A percentile compares a stretch with the other conserved stretches of the same genome.
Evolutionary conservation across 441 rosid species (phyloP).

Genomic region (Aleurites moluccanus): DNA sequence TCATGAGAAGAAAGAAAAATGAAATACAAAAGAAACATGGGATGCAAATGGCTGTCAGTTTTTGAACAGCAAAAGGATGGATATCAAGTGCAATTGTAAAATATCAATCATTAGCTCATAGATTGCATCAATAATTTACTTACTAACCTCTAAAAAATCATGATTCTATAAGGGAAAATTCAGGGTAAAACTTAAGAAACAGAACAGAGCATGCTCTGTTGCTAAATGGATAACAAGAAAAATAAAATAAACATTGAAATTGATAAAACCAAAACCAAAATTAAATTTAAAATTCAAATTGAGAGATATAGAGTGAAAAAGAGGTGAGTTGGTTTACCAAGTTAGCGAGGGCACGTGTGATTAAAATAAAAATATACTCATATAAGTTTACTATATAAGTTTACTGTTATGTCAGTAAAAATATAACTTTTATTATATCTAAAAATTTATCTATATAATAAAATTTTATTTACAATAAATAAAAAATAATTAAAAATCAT

Average conservation of each 20-base stretch:
- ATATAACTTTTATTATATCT: no score
- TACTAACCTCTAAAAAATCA: background rate
- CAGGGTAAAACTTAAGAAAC: background rate
- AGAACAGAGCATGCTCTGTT: background rate
- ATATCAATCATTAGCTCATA: background rate
- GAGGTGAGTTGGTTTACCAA: background rate
- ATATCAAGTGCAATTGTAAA: background rate
- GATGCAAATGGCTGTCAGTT: background rate
- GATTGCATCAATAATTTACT: background rate
- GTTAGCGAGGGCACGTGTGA: no score
- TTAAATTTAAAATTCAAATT: background rate
- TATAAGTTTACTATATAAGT: no score
- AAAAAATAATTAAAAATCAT: no score
- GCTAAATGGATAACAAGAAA: background rate
- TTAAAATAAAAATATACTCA: no score
- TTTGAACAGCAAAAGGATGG: background rate
- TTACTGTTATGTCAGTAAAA: no score
- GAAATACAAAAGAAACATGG: background rate
- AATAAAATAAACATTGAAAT: background rate
- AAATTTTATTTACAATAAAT: no score
- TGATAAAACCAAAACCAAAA: background rate
- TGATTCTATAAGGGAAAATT: background rate
- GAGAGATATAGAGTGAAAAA: background rate
- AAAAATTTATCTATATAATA: no score
- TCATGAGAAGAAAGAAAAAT: background rate